A percentile compares a stretch with the other conserved stretches of the same genome.
Evolutionary conservation across 805 yeast genomes (phyloP).

Genomic region (Ogataea trehaloabstinens): DNA sequence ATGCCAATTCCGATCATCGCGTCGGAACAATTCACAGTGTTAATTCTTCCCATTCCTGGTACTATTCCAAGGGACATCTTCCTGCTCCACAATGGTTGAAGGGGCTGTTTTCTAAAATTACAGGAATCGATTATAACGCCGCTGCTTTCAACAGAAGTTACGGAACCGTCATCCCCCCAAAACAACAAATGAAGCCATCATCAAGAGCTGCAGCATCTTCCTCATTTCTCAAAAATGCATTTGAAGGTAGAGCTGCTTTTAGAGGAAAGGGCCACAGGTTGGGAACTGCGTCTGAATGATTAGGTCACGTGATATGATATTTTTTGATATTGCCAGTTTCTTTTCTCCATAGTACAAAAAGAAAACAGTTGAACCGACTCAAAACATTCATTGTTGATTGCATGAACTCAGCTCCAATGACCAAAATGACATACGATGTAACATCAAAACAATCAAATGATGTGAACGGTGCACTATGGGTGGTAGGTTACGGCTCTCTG

Average conservation of each 20-base stretch:
- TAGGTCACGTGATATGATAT: background rate
- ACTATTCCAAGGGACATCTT: conserved; percentile 52
- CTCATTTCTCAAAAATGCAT: conserved; percentile 14
- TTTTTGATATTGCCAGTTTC: background rate
- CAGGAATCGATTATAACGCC: conserved; percentile 32
- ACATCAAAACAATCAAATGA: background rate
- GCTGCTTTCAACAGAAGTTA: conserved; percentile 26
- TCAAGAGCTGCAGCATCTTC: conserved; percentile 13
- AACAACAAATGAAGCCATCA: conserved; percentile 6
- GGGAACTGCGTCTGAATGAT: conserved; percentile 22
- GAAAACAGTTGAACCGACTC: no score
- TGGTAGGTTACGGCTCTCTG: conserved; percentile 87
- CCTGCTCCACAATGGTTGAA: conserved; percentile 53
- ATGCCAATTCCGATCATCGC: conserved; percentile 22
- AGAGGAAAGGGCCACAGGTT: conserved; percentile 40
- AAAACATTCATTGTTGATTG: no score
- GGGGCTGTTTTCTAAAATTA: conserved; percentile 25
- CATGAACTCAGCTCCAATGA: no score
- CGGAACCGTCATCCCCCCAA: conserved; percentile 19
- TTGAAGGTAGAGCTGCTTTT: conserved; percentile 20
- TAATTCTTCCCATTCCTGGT: conserved; percentile 29
- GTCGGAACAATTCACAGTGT: conserved; percentile 29
- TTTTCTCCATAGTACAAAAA: conserved; percentile 7
- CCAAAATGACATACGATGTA: conserved; percentile 1
- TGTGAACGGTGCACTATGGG: conserved; percentile 47